These are phyloP conservation scores for Chlorella sp. DNA, from an alignment of 139 green algal genomes.

Conservation along the genomic window DNA sequence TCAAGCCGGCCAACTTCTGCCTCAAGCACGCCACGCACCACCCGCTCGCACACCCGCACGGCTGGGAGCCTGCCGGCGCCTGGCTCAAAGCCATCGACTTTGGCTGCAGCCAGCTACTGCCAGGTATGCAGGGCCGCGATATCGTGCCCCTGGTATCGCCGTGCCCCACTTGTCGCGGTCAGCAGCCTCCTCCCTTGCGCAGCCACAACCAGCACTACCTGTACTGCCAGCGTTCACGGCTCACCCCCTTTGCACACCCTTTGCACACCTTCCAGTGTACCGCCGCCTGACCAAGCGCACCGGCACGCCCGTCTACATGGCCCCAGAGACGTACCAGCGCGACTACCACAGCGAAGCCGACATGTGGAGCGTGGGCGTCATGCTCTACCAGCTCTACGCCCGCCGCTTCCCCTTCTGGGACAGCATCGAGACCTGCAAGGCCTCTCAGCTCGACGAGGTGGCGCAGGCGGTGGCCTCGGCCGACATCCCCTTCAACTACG, in stretches of 20 bases:
- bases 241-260: too few species aligned
- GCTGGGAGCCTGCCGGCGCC: neutral
- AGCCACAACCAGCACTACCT: too few species aligned
- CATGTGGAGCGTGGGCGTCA: conserved; percentile 74
- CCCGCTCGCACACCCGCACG: neutral
- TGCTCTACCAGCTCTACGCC: conserved; percentile 65
- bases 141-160: too few species aligned
- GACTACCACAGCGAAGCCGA: conserved; percentile 66
- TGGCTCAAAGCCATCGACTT: conserved; percentile 56
- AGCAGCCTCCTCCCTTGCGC: too few species aligned
- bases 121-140: conserved; percentile 9
- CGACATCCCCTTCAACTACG: conserved; percentile 22
- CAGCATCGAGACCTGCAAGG: conserved; percentile 12
- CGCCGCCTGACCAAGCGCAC: conserved; percentile 43
- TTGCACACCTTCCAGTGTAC: neutral
- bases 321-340: conserved; percentile 71
- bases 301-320: conserved; percentile 78
- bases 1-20: conserved; percentile 33
- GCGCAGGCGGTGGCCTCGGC: conserved; percentile 20
- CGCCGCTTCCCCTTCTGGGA: conserved; percentile 50
- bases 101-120: conserved; percentile 41
- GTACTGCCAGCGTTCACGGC: too few species aligned
- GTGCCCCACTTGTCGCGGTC: too few species aligned
- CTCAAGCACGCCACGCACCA: conserved; percentile 18
- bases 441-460: conserved; percentile 17